Evolutionary conservation across 108 stramenopile species (phyloP), one percentile per base, ranked within the genome.

Genomic region (Skeletonema costatum): DNA sequence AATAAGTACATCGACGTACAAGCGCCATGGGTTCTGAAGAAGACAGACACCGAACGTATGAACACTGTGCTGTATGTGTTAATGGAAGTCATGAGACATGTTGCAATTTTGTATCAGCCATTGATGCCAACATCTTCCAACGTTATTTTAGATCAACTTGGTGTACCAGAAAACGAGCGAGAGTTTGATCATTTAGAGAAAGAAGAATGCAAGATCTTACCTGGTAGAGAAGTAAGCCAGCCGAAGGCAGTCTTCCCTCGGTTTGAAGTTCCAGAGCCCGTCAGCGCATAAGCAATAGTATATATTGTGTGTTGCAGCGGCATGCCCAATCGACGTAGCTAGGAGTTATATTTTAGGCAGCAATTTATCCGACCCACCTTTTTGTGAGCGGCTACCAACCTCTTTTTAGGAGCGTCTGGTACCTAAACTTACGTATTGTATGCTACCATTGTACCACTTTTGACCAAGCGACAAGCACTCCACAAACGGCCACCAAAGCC

Each of bases 1-100:
- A 97, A 98, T 77, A 92, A 91, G 65, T 97, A 96, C 86, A 90
- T 97, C 75, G 93, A 97, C 67, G 83, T 75, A 4, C 81, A 90
- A 86, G 97, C 93, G 16, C 99, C 99, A 12, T 99, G 98, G 98
- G 77, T 72, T 16, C 78, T 99, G 31, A 85, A 84, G 46, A 98
- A 96, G 85, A 96, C 94, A 16, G 96, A 98, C 64, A 74, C 85
- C 6, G 84, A 86, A 4, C 86, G 96, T 13, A 93, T 95, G 91
- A 86, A 65, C 21, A 96, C 93, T 1, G 96, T 97, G 2, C 64
- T 98, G 59, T 97, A 93, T 68, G 92, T 96, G 11, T 56, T 96
- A 44, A 87, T 97, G 87, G 98, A 99, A 82, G 89, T 95, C 2
- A 76, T 99, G 73, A 88, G 99, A 42, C 76, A 87, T 36, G 85